These are phyloP conservation scores for Penicillium sp. DNA, from an alignment of 2,329 filamentous ascomycete genomes.

Conservation along the genomic window DNA sequence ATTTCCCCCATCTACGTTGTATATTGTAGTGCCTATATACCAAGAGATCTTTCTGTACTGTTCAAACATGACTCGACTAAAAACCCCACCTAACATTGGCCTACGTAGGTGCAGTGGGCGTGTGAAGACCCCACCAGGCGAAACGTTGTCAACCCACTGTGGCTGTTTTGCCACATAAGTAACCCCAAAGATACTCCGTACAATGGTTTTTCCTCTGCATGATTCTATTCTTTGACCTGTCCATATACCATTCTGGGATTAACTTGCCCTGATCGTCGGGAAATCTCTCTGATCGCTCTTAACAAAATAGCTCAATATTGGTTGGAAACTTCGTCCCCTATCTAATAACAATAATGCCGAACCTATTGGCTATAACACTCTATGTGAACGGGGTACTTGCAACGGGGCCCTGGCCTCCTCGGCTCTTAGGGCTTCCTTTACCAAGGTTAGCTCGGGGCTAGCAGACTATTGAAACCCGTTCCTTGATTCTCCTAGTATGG, in stretches of 20 bases:
- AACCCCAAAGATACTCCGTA: background rate
- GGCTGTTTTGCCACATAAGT: background rate
- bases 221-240: background rate
- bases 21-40: background rate
- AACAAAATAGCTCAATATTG: background rate
- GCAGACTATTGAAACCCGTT: background rate
- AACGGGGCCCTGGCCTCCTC: background rate
- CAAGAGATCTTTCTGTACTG: background rate
- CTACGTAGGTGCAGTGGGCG: background rate
- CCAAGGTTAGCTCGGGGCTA: background rate
- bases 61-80: background rate
- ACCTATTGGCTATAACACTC: background rate
- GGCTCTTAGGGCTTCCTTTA: no score
- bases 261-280: background rate
- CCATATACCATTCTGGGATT: background rate
- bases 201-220: no score
- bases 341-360: background rate
- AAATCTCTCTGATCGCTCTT: background rate
- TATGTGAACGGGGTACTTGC: background rate
- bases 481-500: background rate
- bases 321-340: background rate
- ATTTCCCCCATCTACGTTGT: background rate
- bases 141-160: background rate
- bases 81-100: background rate
- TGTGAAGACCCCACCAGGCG: background rate